Base-by-base conservation (phyloP, 2,329 filamentous ascomycete genomes). In the Arthrobotrys sphaeroides region DNA sequence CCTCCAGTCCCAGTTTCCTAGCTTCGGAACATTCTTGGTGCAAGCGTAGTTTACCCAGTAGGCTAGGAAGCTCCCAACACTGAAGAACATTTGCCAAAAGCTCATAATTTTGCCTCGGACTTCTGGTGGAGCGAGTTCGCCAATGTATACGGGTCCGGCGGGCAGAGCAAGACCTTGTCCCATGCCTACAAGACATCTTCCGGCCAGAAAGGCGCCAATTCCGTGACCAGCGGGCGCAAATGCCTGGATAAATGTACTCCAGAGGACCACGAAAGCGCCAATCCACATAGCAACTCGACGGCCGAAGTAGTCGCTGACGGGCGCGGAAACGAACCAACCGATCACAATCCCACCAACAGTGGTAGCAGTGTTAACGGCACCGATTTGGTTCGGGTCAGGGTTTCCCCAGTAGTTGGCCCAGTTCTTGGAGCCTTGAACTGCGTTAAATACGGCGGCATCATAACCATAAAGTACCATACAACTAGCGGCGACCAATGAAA, bases 401-500 rank as follows among this genome's bases (percentile, higher is more conserved):
- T 83, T 38, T 73, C 59, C 38, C 66, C 43, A 69, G 33, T 51
- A 91, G 16, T 83, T 83, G 10, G 88, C 83, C 90, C 90, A 92
- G 81, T 91, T 86, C 12, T 87, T 81, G 0, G 88, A 90, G 31
- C 87, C 88, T 81, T 91, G 90, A 4, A 91, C 87, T 3, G 89
- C 89, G 81, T 92, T 92, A 84, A 89, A 92, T 51, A 91, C 89
- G 38, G 89, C 90, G 0, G 90, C 89, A 85, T 91, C 90, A 81
- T 91, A 91, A 69, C 90, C 90, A 81, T 91, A 91, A 47, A 92
- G 85, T 20, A 91, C 89, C 90, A 91, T 91, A 81, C 89, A 91
- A 81, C 89, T 88, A 79, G 90, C 89, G 68, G 90, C 90, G 78
- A 91, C 88, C 59, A 90, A 84, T 73, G 88, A 89, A 78, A 90